phyloP scores from a whole-genome alignment of 768 basidiomycete species.

The Pholiota microspora region DNA sequence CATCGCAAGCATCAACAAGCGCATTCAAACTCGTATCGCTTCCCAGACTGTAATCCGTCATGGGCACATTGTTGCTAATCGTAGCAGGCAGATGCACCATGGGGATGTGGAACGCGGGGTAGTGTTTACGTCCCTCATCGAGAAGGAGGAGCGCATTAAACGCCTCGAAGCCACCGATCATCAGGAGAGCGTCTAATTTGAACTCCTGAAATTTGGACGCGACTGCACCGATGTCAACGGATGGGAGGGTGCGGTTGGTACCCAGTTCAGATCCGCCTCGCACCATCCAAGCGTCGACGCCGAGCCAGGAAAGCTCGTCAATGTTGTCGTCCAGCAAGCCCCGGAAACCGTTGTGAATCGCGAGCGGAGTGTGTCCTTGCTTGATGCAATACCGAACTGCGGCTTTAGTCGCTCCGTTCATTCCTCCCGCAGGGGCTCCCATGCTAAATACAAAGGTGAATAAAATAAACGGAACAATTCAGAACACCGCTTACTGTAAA shows the following conservation, averaged over 20 bases:
- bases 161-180: slow-evolving; percentile 97
- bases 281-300: slow-evolving; percentile 94
- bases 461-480: not conserved
- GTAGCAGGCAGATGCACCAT: slow-evolving; percentile 96
- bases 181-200: slow-evolving; percentile 70
- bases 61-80: slow-evolving; percentile 96
- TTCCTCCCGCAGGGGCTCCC: slow-evolving; percentile 96
- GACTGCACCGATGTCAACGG: slow-evolving; percentile 81
- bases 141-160: slow-evolving; percentile 78
- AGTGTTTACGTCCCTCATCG: slow-evolving; percentile 76
- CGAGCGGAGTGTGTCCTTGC: slow-evolving; percentile 91
- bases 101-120: slow-evolving; percentile 93
- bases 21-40: slow-evolving; percentile 98
- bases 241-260: slow-evolving; percentile 89
- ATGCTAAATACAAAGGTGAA: slow-evolving; percentile 46
- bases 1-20: slow-evolving; percentile 94
- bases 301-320: slow-evolving; percentile 88
- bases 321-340: slow-evolving; percentile 91
- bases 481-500: slow-evolving; percentile 65
- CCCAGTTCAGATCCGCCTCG: slow-evolving; percentile 98
- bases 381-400: slow-evolving; percentile 91
- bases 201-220: slow-evolving; percentile 92
- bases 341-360: slow-evolving; percentile 93
- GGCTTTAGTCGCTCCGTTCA: slow-evolving; percentile 97
- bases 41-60: slow-evolving; percentile 95